phyloP scores from a whole-genome alignment of 2,329 filamentous ascomycete species.

The Dothideomycetidae sp. region DNA sequence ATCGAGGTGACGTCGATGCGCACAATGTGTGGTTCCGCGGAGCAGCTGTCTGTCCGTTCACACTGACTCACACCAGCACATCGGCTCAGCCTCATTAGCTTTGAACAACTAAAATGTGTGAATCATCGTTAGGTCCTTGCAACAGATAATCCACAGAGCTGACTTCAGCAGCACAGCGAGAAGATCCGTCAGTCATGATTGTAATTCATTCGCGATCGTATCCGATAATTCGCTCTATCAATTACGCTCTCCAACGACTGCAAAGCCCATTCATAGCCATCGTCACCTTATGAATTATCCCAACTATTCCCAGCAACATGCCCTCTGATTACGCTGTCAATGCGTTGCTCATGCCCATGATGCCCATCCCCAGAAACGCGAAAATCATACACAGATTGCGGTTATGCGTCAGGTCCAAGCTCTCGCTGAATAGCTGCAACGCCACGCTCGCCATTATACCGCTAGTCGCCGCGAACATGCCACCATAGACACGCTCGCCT shows the following conservation, averaged over 20 bases:
- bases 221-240: background rate
- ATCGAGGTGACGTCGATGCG: too few relatives aligned
- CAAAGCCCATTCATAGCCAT: background rate
- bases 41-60: too few relatives aligned
- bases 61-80: too few relatives aligned
- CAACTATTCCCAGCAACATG: background rate
- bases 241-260: background rate
- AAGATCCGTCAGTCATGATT: background rate
- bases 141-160: too few relatives aligned
- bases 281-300: too few relatives aligned
- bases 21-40: too few relatives aligned
- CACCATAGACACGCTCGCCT: constrained; percentile 51
- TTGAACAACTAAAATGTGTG: too few relatives aligned
- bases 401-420: constrained; percentile 67
- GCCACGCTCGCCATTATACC: constrained; percentile 95
- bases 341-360: constrained; percentile 74
- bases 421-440: constrained; percentile 77
- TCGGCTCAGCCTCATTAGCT: too few relatives aligned
- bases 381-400: constrained; percentile 63
- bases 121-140: too few relatives aligned
- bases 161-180: background rate
- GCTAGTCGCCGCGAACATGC: constrained; percentile 75
- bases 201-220: too few relatives aligned
- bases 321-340: constrained; percentile 47
- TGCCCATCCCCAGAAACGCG: constrained; percentile 73